A percentile compares a stretch with the other conserved stretches of the same genome.
These are phyloP conservation scores for Lentinula sp. DNA, from an alignment of 768 basidiomycete genomes.

Conservation along the genomic window DNA sequence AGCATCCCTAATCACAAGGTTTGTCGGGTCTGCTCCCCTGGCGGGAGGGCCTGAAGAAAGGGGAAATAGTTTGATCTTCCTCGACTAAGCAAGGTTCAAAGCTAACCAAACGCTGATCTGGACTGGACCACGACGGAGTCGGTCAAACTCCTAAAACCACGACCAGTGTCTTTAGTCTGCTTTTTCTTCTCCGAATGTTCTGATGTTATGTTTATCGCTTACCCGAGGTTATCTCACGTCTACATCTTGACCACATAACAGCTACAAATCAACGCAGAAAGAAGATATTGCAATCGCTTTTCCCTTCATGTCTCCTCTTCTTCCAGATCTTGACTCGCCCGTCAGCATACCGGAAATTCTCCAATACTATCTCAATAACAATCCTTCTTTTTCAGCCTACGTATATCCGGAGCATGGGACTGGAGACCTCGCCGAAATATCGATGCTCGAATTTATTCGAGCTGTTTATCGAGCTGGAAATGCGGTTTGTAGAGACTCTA, in stretches of 20 bases:
- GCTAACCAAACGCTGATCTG: too few species aligned
- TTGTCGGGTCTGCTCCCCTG: too few species aligned
- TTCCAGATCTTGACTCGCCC: slow-evolving; percentile 18
- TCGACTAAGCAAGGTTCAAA: too few species aligned
- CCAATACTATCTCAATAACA: slow-evolving; percentile 16
- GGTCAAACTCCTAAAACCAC: too few species aligned
- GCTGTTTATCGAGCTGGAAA: slow-evolving; percentile 19
- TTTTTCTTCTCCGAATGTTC: not conserved
- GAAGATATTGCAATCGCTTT: not conserved
- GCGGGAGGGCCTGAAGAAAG: too few species aligned
- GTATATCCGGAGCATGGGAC: slow-evolving; percentile 12
- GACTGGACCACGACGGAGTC: too few species aligned
- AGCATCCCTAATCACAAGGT: too few species aligned
- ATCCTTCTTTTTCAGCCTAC: slow-evolving; percentile 9
- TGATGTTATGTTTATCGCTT: not conserved
- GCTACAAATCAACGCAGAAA: not conserved
- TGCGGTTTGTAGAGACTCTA: not conserved
- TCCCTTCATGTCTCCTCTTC: not conserved
- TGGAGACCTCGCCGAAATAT: slow-evolving; percentile 8
- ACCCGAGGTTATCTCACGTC: not conserved
- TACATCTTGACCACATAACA: not conserved
- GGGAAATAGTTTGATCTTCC: too few species aligned
- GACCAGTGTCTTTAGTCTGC: not conserved
- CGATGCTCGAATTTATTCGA: slow-evolving; percentile 19
- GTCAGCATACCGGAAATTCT: slow-evolving; percentile 15